Conservation (phyloP, 352 stramenopile species). For the Hyphochytrium catenoides region DNA sequence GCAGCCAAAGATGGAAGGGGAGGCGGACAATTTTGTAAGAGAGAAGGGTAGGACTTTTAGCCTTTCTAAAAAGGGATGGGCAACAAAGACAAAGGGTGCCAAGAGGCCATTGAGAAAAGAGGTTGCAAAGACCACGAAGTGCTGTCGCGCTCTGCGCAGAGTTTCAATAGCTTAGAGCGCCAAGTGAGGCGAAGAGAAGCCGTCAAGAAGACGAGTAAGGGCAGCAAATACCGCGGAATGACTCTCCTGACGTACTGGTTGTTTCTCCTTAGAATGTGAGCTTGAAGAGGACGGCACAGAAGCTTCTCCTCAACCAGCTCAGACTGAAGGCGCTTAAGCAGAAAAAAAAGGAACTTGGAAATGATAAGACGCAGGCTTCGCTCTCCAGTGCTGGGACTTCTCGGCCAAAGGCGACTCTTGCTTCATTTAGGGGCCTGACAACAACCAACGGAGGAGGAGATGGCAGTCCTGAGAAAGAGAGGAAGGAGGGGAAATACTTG, state of each 20-base stretch:
- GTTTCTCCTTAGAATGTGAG: slow-evolving; percentile 24
- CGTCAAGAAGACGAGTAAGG: too few relatives aligned
- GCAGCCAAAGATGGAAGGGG: slow-evolving; percentile 2
- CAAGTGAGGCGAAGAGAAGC: too few relatives aligned
- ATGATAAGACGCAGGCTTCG: background rate
- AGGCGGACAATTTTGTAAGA: slow-evolving; percentile 2
- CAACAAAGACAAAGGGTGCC: background rate
- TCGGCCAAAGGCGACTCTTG: slow-evolving; percentile 6
- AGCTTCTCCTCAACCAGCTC: slow-evolving; percentile 75
- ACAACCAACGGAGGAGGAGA: too few relatives aligned
- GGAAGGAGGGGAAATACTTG: background rate
- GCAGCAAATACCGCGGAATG: too few relatives aligned
- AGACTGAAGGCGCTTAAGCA: slow-evolving; percentile 17
- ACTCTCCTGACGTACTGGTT: background rate
- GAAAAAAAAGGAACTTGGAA: background rate
- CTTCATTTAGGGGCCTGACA: too few relatives aligned
- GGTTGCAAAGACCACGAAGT: background rate
- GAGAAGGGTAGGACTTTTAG: slow-evolving; percentile 1
- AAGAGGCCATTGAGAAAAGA: background rate
- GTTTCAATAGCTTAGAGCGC: too few relatives aligned
- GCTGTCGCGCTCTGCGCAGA: too few relatives aligned
- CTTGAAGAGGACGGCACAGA: slow-evolving; percentile 73
- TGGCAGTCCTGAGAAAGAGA: slow-evolving; percentile 1
- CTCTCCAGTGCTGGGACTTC: background rate
- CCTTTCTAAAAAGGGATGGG: background rate